Evolutionary conservation across 2,329 filamentous ascomycete species (phyloP).

Genomic region (Aspergillus quadrilineatus): DNA sequence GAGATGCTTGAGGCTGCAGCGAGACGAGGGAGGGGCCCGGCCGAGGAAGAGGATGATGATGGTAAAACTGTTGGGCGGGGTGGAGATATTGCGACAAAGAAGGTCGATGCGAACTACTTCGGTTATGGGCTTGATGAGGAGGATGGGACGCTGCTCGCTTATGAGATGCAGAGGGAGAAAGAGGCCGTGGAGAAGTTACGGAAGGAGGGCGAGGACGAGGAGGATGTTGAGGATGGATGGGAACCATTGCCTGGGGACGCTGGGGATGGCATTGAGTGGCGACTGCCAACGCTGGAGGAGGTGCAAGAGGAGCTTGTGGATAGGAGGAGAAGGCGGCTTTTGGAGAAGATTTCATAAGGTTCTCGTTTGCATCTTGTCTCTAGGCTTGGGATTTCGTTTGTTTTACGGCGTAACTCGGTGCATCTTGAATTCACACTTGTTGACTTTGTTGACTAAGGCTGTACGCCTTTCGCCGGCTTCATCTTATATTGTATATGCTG

Average conservation of each 20-base stretch:
- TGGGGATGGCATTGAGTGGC: constrained; percentile 80
- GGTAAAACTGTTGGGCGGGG: constrained; percentile 42
- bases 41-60: constrained; percentile 68
- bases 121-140: constrained; percentile 93
- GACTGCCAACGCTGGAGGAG: constrained; percentile 80
- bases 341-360: constrained; percentile 71
- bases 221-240: constrained; percentile 67
- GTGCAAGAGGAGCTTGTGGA: constrained; percentile 94
- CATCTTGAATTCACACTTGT: constrained; percentile 6
- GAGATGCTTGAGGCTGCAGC: constrained; percentile 85
- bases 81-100: constrained; percentile 53
- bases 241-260: constrained; percentile 81
- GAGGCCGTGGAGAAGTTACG: constrained; percentile 73
- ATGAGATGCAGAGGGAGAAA: constrained; percentile 79
- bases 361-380: constrained; percentile 5
- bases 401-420: constrained; percentile 13
- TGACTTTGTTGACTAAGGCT: constrained; percentile 7
- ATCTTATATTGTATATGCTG: constrained; percentile 22
- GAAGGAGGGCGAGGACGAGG: constrained; percentile 54
- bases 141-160: constrained; percentile 74
- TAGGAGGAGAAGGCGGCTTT: constrained; percentile 73
- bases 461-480: constrained; percentile 13
- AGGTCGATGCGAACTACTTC: constrained; percentile 92
- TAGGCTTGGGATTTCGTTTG: constrained; percentile 10
- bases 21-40: constrained; percentile 60